phyloP scores from a whole-genome alignment of 1,284 basidiomycete species.

The Vanrija sp. region DNA sequence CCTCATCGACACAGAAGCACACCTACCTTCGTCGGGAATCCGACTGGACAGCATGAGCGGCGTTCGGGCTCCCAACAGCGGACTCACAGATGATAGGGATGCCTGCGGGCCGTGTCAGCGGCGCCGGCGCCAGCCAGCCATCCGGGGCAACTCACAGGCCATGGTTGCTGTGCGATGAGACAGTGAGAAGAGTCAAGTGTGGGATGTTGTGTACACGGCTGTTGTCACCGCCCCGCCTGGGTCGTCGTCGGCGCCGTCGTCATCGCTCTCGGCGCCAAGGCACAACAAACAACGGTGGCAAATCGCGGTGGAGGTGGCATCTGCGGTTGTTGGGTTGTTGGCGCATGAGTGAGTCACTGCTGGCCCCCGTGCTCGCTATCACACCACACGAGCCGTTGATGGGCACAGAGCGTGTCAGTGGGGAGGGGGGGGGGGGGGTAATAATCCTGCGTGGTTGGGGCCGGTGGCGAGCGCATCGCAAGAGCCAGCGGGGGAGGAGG shows the following conservation, averaged over 20 bases:
- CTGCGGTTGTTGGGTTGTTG: no score
- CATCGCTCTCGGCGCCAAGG: not conserved
- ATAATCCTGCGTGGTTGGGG: no score
- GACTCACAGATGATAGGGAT: constrained; percentile 42
- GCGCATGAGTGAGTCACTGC: no score
- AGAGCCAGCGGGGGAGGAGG: no score
- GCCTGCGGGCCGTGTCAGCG: constrained; percentile 5
- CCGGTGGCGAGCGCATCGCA: no score
- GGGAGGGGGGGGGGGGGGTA: no score
- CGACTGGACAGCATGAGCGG: constrained; percentile 22
- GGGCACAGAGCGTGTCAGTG: no score
- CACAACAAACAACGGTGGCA: not conserved
- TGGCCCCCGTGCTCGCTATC: no score
- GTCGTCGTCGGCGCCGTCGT: not conserved
- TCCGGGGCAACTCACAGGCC: not conserved
- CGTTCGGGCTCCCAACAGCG: not conserved
- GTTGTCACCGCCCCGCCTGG: not conserved
- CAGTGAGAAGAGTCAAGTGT: not conserved
- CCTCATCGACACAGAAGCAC: no score
- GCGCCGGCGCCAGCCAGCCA: no score
- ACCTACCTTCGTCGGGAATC: constrained; percentile 40
- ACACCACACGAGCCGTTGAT: no score
- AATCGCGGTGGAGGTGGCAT: not conserved
- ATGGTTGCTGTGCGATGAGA: not conserved
- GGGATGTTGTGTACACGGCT: not conserved